Evolutionary conservation across 2,329 filamentous ascomycete genomes (phyloP).

Genomic region (Penicillium freii): DNA sequence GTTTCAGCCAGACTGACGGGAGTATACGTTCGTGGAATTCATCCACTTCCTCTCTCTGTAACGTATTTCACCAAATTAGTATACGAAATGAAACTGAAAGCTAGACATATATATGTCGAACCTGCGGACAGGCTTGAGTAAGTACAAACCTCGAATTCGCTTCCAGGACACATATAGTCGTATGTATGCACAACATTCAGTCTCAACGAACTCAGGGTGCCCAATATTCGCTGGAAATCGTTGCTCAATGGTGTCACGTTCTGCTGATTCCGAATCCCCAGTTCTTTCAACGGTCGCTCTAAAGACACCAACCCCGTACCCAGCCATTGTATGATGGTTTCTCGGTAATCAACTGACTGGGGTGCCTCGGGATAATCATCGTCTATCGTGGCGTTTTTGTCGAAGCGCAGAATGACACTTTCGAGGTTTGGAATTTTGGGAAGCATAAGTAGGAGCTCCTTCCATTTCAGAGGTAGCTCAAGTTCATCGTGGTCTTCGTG

Average conservation of each 20-base stretch:
- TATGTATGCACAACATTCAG: not conserved
- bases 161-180: too few relatives aligned
- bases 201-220: not conserved
- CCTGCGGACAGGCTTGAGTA: not conserved
- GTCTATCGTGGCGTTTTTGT: not conserved
- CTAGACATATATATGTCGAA: not conserved
- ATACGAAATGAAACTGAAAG: too few relatives aligned
- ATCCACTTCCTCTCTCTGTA: not conserved
- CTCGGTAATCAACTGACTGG: not conserved
- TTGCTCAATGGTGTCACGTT: not conserved
- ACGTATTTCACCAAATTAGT: not conserved
- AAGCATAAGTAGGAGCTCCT: not conserved
- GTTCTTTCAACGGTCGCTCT: not conserved
- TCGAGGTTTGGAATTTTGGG: not conserved
- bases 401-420: constrained; percentile 1
- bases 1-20: not conserved
- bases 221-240: not conserved
- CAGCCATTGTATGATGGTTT: not conserved
- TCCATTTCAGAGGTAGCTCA: not conserved
- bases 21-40: not conserved
- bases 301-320: not conserved
- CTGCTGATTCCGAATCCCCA: not conserved
- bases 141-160: not conserved
- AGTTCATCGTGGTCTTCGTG: not conserved
- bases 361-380: not conserved